These are phyloP conservation scores for Malus hybrid DNA, from an alignment of 331 rosid species.

Conservation along the genomic window DNA sequence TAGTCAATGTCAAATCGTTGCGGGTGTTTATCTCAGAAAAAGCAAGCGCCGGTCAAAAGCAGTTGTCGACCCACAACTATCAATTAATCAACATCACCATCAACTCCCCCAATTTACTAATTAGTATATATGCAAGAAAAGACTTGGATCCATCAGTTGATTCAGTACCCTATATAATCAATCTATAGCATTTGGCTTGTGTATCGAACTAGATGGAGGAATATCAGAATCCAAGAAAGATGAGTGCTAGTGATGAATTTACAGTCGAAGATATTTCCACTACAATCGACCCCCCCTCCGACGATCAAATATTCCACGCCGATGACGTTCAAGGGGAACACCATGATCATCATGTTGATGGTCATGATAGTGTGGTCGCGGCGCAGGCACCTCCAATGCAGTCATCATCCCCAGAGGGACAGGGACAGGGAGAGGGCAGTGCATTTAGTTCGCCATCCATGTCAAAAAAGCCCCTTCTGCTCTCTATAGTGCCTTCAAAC, in stretches of 20 bases:
- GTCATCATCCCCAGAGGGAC: not conserved
- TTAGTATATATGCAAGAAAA: not conserved
- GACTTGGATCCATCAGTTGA: no score
- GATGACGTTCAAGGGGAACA: not conserved
- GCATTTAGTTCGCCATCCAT: constrained; percentile 7
- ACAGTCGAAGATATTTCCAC: not conserved
- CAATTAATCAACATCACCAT: no score
- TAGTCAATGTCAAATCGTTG: no score
- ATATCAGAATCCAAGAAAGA: not conserved
- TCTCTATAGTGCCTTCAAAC: not conserved
- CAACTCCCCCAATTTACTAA: no score
- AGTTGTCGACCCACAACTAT: not conserved
- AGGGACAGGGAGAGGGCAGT: not conserved
- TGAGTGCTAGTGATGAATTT: not conserved
- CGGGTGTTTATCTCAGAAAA: not conserved
- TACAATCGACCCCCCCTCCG: not conserved
- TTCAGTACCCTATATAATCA: not conserved
- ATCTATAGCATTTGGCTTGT: not conserved
- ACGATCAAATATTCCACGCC: not conserved
- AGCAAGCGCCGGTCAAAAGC: not conserved
- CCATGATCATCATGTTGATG: not conserved
- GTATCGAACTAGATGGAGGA: not conserved
- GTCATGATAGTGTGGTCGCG: not conserved
- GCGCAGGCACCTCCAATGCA: constrained; percentile 5
- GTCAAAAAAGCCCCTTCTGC: constrained; percentile 24